Evolutionary conservation across 169 alveolate genomes (phyloP).

Genomic region (Plasmodium falciparum): DNA sequence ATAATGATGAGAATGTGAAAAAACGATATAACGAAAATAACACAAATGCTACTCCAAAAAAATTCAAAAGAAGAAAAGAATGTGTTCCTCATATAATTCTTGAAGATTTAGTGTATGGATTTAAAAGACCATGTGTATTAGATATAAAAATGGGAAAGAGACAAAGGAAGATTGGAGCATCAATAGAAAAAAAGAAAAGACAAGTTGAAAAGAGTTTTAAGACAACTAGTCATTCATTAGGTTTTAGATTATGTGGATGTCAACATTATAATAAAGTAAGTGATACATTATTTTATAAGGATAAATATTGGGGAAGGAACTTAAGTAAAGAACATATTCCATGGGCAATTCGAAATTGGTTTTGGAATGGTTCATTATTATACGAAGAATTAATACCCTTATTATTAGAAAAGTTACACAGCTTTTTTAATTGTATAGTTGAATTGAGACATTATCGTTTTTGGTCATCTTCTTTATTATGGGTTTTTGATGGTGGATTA

Average conservation of each 20-base stretch:
- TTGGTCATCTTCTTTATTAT: constrained; percentile 84
- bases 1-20: neutral
- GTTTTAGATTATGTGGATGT: constrained; percentile 84
- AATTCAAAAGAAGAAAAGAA: constrained; percentile 29
- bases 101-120: constrained; percentile 82
- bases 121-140: constrained; percentile 81
- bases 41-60: neutral
- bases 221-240: constrained; percentile 83
- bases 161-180: constrained; percentile 81
- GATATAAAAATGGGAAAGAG: constrained; percentile 85
- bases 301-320: constrained; percentile 85
- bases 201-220: constrained; percentile 80
- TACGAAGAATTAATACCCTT: constrained; percentile 78
- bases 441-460: constrained; percentile 81
- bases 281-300: constrained; percentile 80
- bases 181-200: constrained; percentile 80
- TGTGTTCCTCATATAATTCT: constrained; percentile 79
- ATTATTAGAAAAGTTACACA: constrained; percentile 76
- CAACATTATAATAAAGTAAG: constrained; percentile 79
- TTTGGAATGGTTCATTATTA: constrained; percentile 80
- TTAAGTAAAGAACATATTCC: constrained; percentile 81
- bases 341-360: constrained; percentile 82
- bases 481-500: constrained; percentile 84
- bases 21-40: neutral
- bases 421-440: constrained; percentile 75